Percentiles rank a stretch among this genome's conserved stretches.
These are phyloP conservation scores for Xylariaceae sp. DNA, from an alignment of 2,329 filamentous ascomycete species.

Conservation along the genomic window DNA sequence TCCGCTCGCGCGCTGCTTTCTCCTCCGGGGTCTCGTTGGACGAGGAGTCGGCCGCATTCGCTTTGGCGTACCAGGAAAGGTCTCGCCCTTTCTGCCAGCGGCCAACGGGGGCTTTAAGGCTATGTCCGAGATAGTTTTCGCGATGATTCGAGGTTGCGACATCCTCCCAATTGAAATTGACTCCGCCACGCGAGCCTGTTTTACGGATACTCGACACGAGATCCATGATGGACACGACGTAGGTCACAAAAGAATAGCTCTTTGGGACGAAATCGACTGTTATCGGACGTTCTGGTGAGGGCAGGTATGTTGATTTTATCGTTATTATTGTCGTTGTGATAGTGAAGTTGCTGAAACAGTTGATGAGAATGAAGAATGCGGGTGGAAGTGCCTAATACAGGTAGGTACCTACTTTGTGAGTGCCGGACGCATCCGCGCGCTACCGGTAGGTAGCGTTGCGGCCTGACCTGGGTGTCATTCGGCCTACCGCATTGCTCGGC, in stretches of 20 bases:
- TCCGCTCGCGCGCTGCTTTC: slow-evolving; percentile 56
- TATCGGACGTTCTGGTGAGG: neutral
- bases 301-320: neutral
- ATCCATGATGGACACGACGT: slow-evolving; percentile 61
- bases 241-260: neutral
- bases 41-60: slow-evolving; percentile 46
- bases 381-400: too few species aligned
- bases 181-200: slow-evolving; percentile 82
- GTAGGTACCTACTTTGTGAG: too few species aligned
- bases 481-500: too few species aligned
- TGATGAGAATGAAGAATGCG: neutral
- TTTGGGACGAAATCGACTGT: neutral
- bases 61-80: slow-evolving; percentile 61
- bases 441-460: too few species aligned
- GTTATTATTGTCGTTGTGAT: neutral
- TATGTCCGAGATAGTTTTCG: slow-evolving; percentile 87
- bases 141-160: slow-evolving; percentile 82
- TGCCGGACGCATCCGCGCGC: too few species aligned
- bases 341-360: neutral
- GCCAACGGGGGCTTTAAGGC: slow-evolving; percentile 84
- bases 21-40: slow-evolving; percentile 57
- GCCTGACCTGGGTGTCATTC: too few species aligned
- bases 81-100: slow-evolving; percentile 81
- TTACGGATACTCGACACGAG: slow-evolving; percentile 90
- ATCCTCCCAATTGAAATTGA: slow-evolving; percentile 95